Base-by-base conservation (phyloP, 2,329 filamentous ascomycete genomes). In the Botrytis hyacinthi region DNA sequence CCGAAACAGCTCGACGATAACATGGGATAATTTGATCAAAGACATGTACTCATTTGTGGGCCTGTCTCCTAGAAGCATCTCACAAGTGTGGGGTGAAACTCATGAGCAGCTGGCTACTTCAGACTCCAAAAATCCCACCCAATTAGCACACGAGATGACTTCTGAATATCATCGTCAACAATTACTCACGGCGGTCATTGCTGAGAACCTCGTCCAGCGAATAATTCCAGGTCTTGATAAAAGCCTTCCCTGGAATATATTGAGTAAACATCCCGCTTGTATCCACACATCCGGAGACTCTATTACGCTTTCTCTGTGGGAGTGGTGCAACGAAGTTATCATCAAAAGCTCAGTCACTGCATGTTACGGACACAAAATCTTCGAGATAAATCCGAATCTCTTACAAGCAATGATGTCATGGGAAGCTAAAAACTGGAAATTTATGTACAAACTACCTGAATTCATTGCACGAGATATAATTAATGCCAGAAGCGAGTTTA, bases 391-490 rank as follows among this genome's bases (percentile, higher is more conserved):
- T n/a, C 67, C 54, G 2, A 35, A 70, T 44, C 67, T 70, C 29
- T n/a, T 44, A 6, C 26, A 61, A 46, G 26, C 29, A 32, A 40
- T 42, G 22, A 40, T 61, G n/a, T 12, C 16, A 61, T 70, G 54
- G 54, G 67, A 70, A 26, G 40, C 35, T 6, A 70, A 54, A 44
- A 70, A 35, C 18, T 61, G 67, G 67, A 71, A 71, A 42, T 40
- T 54, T 14, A 48, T 71, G 12, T 71, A 37, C 29, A 32, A 65
- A 4, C 3, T 62, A 18, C 44, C 69, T 40, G 61, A 14, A 4
- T 71, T 65, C 16, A 51, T 71, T 42, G n/a, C 44, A 35, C 37
- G 26, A 54, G 60, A 71, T 63, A 62, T 71, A 32, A 20, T 9
- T 14, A 26, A 57, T 9, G 57, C 69, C 20, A 40, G 32, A 46